Percentiles rank a stretch among this genome's conserved stretches.
Evolutionary conservation across 2,329 filamentous ascomycete species (phyloP).

Genomic region (Cladorrhinum sp.): DNA sequence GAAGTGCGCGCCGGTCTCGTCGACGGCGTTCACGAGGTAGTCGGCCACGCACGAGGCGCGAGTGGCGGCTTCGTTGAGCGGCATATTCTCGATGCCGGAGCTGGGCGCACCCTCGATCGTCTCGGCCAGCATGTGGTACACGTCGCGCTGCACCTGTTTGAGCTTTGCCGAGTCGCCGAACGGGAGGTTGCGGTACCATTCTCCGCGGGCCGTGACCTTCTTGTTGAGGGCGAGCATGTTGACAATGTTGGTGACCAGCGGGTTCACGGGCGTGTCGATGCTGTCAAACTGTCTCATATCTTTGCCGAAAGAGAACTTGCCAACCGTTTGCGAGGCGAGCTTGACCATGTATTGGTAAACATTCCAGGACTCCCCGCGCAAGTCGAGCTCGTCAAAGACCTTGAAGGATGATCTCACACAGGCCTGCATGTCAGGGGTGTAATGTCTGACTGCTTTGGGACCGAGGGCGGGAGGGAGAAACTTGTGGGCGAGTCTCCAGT

Average conservation of each 20-base stretch:
- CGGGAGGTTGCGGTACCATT: conserved; percentile 55
- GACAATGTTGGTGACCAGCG: conserved; percentile 51
- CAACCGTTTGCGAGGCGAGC: conserved; percentile 44
- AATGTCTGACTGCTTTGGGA: conserved; percentile 60
- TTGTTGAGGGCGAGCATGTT: conserved; percentile 56
- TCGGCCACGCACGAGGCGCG: neutral
- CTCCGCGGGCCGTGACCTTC: conserved; percentile 51
- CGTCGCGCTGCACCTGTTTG: conserved; percentile 31
- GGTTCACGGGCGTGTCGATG: conserved; percentile 46
- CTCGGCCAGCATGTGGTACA: conserved; percentile 38
- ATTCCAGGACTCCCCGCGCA: conserved; percentile 45
- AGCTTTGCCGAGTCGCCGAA: conserved; percentile 55
- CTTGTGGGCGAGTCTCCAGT: conserved; percentile 55
- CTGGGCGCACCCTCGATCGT: conserved; percentile 37
- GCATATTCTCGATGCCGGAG: conserved; percentile 18
- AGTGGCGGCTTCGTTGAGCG: conserved; percentile 6
- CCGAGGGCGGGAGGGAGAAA: conserved; percentile 58
- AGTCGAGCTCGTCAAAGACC: conserved; percentile 51
- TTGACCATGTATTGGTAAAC: conserved; percentile 51
- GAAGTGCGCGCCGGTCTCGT: conserved; percentile 14
- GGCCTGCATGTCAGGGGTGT: conserved; percentile 57
- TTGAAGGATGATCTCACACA: conserved; percentile 50
- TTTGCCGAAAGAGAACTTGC: conserved; percentile 44
- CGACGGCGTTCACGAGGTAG: conserved; percentile 14
- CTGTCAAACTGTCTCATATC: conserved; percentile 45